Evolutionary conservation across 345 rosid species (phyloP).

Genomic region (Melaleuca alternifolia): DNA sequence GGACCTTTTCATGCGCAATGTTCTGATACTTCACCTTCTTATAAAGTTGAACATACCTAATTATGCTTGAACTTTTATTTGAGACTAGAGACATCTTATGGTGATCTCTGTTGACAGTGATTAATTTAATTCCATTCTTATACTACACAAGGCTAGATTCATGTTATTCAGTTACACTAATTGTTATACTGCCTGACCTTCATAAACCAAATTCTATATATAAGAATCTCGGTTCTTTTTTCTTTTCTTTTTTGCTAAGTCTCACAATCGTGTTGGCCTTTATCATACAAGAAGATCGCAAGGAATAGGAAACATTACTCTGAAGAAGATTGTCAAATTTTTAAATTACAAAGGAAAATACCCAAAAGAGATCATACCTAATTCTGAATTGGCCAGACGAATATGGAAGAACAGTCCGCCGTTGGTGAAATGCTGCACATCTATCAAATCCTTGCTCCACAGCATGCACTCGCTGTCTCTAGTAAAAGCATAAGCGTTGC

Average conservation of each 20-base stretch:
- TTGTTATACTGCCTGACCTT: not conserved
- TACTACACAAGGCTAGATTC: not conserved
- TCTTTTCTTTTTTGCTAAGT: not conserved
- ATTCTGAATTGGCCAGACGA: slow-evolving; percentile 58
- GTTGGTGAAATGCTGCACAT: slow-evolving; percentile 28
- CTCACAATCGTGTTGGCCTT: not conserved
- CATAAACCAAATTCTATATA: not conserved
- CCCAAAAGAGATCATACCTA: slow-evolving; percentile 17
- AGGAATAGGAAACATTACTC: not conserved
- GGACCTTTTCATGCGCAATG: not conserved
- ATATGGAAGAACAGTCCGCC: slow-evolving; percentile 28
- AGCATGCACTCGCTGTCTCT: slow-evolving; percentile 47
- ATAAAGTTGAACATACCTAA: not conserved
- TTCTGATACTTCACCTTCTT: not conserved
- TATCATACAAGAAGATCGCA: not conserved
- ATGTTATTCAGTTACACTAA: not conserved
- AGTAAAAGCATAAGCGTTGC: slow-evolving; percentile 41
- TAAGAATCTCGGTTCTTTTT: not conserved
- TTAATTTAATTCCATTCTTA: not conserved
- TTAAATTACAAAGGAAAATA: not conserved
- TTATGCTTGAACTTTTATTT: not conserved
- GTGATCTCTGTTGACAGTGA: not conserved
- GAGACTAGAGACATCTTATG: not conserved
- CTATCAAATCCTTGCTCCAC: slow-evolving; percentile 53
- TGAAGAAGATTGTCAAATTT: not conserved